These are phyloP conservation scores for Mycena metata DNA, from an alignment of 768 basidiomycete species.

Conservation along the genomic window DNA sequence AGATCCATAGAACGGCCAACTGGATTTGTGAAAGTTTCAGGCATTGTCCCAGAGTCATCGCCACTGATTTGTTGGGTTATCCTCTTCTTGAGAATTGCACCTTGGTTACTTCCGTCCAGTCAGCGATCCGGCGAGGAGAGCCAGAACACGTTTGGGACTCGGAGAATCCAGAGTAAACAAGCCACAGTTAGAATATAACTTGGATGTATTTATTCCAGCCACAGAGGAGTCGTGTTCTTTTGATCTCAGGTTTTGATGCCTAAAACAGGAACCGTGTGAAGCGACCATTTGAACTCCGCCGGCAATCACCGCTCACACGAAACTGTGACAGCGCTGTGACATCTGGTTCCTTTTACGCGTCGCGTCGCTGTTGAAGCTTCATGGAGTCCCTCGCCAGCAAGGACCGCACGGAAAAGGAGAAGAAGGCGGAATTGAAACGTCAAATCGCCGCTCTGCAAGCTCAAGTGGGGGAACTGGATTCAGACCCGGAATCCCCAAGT, in stretches of 20 bases:
- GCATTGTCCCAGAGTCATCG: too few relatives aligned
- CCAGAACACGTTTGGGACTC: too few relatives aligned
- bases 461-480: slow-evolving; percentile 49
- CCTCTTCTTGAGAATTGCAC: too few relatives aligned
- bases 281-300: too few relatives aligned
- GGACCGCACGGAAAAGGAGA: slow-evolving; percentile 44
- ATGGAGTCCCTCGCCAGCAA: slow-evolving; percentile 57
- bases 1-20: too few relatives aligned
- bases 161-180: too few relatives aligned
- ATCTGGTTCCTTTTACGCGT: not conserved
- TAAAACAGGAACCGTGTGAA: not conserved
- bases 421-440: slow-evolving; percentile 54
- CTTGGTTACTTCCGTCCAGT: too few relatives aligned
- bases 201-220: not conserved
- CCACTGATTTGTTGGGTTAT: too few relatives aligned
- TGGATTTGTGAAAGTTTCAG: too few relatives aligned
- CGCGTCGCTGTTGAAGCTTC: not conserved
- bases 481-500: slow-evolving; percentile 31
- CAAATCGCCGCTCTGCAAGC: slow-evolving; percentile 60
- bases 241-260: not conserved
- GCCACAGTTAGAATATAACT: not conserved
- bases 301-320: too few relatives aligned
- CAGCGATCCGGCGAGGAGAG: too few relatives aligned
- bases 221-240: not conserved
- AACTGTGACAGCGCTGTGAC: too few relatives aligned